These are phyloP conservation scores for Eimeria maxima DNA, from an alignment of 169 alveolate species.

Conservation along the genomic window DNA sequence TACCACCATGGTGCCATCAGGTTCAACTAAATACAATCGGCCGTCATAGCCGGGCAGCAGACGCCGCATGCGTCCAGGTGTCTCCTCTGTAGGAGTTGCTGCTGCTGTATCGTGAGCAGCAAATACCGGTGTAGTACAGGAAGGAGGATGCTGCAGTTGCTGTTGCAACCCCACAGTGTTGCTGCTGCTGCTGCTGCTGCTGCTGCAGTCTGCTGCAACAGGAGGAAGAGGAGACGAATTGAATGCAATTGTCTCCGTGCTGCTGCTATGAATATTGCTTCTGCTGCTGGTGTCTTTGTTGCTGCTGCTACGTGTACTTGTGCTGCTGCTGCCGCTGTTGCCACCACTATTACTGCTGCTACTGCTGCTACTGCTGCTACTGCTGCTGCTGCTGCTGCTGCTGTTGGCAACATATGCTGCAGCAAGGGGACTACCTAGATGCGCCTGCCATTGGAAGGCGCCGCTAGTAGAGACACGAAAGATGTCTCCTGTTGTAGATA, in stretches of 20 bases:
- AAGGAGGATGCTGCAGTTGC: slow-evolving; percentile 10
- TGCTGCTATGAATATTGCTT: background rate
- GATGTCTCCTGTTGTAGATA: slow-evolving; percentile 75
- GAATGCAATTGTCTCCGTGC: background rate
- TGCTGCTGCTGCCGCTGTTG: background rate
- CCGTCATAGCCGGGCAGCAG: slow-evolving; percentile 78
- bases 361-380: slow-evolving; percentile 17
- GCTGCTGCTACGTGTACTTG: no score
- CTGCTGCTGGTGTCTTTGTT: no score
- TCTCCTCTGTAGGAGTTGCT: background rate
- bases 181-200: no score
- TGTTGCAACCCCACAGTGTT: background rate
- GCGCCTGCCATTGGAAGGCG: slow-evolving; percentile 70
- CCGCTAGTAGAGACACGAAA: slow-evolving; percentile 77
- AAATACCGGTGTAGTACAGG: background rate
- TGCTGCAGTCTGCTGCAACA: background rate
- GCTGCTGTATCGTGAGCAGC: background rate
- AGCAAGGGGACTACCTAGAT: slow-evolving; percentile 71
- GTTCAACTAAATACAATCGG: slow-evolving; percentile 64
- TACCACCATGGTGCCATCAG: slow-evolving; percentile 72
- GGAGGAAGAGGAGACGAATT: background rate
- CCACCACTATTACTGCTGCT: background rate
- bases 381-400: slow-evolving; percentile 46
- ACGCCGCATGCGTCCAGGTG: slow-evolving; percentile 57
- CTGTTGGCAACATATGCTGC: slow-evolving; percentile 61